These are phyloP conservation scores for Jacaranda mimosifolia DNA, from an alignment of 257 asterid species.

Conservation along the genomic window DNA sequence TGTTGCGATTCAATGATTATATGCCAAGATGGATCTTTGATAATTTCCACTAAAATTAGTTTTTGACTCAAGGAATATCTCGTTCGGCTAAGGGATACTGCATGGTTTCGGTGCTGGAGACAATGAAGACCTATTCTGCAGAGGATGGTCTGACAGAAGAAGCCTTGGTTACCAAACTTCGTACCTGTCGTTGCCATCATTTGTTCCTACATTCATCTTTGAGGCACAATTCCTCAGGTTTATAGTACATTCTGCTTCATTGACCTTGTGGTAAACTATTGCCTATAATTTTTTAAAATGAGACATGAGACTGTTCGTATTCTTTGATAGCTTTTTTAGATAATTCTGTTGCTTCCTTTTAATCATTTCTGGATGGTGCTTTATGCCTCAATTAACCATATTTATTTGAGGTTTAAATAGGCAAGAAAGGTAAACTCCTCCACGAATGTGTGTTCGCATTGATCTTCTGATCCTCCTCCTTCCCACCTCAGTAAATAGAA, in stretches of 20 bases:
- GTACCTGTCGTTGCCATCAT: conserved; percentile 89
- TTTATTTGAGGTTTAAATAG: conserved; percentile 1
- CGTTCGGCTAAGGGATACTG: conserved; percentile 95
- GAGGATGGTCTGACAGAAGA: conserved; percentile 98
- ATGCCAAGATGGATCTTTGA: not conserved
- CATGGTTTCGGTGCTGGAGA: conserved; percentile 79
- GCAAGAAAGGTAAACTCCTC: conserved; percentile 3
- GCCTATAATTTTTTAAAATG: conserved; percentile 22
- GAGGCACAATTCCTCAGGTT: conserved; percentile 87
- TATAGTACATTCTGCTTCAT: conserved; percentile 34
- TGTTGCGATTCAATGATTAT: not conserved
- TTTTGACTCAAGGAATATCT: conserved; percentile 76
- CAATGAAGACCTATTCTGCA: conserved; percentile 90
- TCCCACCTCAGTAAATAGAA: not conserved
- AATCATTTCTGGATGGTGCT: not conserved
- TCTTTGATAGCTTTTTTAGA: conserved; percentile 15
- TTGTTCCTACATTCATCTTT: conserved; percentile 84
- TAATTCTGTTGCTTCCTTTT: conserved; percentile 7
- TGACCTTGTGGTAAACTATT: conserved; percentile 15
- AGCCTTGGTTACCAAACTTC: conserved; percentile 91
- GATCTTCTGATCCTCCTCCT: not conserved
- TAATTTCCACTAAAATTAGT: conserved; percentile 17
- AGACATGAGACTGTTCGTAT: not conserved
- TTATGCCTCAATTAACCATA: not conserved
- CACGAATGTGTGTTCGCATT: not conserved